These are phyloP conservation scores for Chenopodium berlandieri DNA, from an alignment of 148 eudicot species.

Conservation along the genomic window DNA sequence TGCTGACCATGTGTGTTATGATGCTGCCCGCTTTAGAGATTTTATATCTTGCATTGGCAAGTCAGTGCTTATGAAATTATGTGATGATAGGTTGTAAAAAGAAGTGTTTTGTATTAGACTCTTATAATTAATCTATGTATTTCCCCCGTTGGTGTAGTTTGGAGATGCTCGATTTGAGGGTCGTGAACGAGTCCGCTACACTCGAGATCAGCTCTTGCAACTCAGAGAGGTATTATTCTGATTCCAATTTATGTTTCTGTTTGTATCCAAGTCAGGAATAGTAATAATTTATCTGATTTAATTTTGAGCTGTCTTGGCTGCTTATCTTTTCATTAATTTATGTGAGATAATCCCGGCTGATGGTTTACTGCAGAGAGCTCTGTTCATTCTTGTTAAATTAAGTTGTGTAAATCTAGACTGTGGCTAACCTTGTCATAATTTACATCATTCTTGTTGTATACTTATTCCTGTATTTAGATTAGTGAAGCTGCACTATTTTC, in stretches of 20 bases:
- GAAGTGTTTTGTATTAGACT: not conserved
- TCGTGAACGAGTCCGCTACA: conserved; percentile 71
- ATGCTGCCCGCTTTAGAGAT: not conserved
- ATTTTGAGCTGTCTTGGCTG: not conserved
- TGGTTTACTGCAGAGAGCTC: not conserved
- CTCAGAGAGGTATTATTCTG: conserved; percentile 70
- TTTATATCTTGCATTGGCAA: not conserved
- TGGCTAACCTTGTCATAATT: not conserved
- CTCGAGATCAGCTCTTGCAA: conserved; percentile 72
- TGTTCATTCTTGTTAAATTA: not conserved
- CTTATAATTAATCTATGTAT: not conserved
- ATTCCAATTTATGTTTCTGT: not conserved
- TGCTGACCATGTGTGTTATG: not conserved
- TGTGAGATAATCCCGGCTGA: too few relatives aligned
- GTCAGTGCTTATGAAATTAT: not conserved
- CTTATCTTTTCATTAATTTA: not conserved
- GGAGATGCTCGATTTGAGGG: conserved; percentile 81
- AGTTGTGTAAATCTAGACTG: not conserved
- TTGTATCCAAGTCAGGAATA: not conserved
- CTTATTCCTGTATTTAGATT: not conserved
- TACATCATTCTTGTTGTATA: not conserved
- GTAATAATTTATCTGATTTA: conserved; percentile 3
- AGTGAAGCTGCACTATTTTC: not conserved
- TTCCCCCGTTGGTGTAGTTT: conserved; percentile 36
- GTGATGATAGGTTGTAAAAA: not conserved